These are phyloP conservation scores for Beauveria sp. DNA, from an alignment of 2,329 filamentous ascomycete species.

Conservation along the genomic window DNA sequence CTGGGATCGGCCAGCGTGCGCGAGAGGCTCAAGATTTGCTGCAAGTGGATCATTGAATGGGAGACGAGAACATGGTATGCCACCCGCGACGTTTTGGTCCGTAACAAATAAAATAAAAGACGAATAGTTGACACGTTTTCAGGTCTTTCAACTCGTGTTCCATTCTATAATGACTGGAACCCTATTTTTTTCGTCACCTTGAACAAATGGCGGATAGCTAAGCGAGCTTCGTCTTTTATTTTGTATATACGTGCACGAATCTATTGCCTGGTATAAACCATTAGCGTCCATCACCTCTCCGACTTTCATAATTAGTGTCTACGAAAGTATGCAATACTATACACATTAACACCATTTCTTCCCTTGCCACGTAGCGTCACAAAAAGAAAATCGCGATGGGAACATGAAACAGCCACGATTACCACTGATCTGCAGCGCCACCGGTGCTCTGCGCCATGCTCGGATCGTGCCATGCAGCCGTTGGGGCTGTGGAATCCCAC, in stretches of 20 bases:
- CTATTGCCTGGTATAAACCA: not conserved
- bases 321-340: too few relatives aligned
- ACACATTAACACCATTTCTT: too few relatives aligned
- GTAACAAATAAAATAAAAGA: not conserved
- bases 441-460: constrained; percentile 25
- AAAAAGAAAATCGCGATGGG: too few relatives aligned
- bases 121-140: not conserved
- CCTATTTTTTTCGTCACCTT: too few relatives aligned
- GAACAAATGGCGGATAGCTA: too few relatives aligned
- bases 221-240: not conserved
- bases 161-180: not conserved
- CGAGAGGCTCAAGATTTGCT: constrained; percentile 75
- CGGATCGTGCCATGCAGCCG: constrained; percentile 23
- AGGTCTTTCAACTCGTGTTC: constrained; percentile 1
- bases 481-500: not conserved
- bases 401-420: not conserved
- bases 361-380: too few relatives aligned
- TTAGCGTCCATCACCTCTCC: not conserved
- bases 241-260: not conserved
- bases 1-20: constrained; percentile 68
- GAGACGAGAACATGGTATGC: constrained; percentile 65
- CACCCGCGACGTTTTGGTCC: not conserved
- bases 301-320: too few relatives aligned
- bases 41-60: constrained; percentile 67
- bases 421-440: constrained; percentile 19